Evolutionary conservation across 1,284 basidiomycete species (phyloP).

Genomic region (Rhodotorula sp.): DNA sequence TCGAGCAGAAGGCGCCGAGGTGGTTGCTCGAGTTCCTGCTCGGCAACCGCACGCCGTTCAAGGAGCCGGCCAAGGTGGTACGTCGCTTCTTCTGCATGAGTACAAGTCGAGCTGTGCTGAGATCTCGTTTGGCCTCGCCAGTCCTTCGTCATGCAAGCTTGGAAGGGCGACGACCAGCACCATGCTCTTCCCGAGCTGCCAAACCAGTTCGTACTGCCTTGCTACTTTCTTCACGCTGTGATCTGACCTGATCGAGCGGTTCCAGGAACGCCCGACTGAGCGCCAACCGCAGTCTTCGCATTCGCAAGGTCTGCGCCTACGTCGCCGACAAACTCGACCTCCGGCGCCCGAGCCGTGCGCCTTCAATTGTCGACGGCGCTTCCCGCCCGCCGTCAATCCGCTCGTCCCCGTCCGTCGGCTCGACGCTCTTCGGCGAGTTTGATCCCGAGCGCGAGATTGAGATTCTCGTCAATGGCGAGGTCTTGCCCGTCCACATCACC

Average conservation of each 20-base stretch:
- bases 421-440: constrained; percentile 26
- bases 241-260: constrained; percentile 7
- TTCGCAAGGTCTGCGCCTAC: constrained; percentile 79
- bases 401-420: constrained; percentile 7
- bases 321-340: constrained; percentile 85
- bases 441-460: constrained; percentile 77
- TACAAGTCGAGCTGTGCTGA: background rate
- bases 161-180: constrained; percentile 57
- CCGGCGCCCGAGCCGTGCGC: constrained; percentile 34
- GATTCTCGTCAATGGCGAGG: constrained; percentile 77
- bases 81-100: background rate
- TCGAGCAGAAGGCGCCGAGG: constrained; percentile 78
- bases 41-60: constrained; percentile 54
- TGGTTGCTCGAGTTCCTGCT: constrained; percentile 90
- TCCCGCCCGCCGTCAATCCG: background rate
- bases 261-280: constrained; percentile 77
- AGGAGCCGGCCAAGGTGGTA: constrained; percentile 68
- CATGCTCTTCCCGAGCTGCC: constrained; percentile 71
- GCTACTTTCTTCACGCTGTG: background rate
- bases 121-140: background rate
- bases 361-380: constrained; percentile 31
- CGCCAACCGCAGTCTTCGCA: constrained; percentile 78
- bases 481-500: constrained; percentile 81
- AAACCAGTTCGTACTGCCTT: constrained; percentile 62
- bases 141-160: constrained; percentile 84